phyloP scores from a whole-genome alignment of 2,329 filamentous ascomycete species.

The Lojkania enalia region DNA sequence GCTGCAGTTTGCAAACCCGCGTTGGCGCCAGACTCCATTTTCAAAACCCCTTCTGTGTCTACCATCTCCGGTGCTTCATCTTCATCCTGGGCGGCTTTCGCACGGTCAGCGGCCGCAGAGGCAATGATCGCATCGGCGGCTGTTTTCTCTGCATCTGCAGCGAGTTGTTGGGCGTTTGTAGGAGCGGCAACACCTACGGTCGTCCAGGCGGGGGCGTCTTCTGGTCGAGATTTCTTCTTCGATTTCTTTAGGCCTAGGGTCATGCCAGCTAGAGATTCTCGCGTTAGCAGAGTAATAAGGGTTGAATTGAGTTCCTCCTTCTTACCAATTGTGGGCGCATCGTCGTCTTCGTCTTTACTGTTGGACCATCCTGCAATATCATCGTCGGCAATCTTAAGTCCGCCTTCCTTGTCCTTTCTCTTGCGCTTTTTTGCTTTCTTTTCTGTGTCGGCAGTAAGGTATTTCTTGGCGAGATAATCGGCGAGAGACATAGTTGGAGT shows the following conservation, averaged over 20 bases:
- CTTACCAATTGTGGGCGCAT: slow-evolving; percentile 50
- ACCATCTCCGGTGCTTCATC: slow-evolving; percentile 46
- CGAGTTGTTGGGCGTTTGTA: slow-evolving; percentile 60
- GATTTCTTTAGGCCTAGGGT: slow-evolving; percentile 41
- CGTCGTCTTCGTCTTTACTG: slow-evolving; percentile 54
- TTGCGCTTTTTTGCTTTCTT: slow-evolving; percentile 60
- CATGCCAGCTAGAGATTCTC: slow-evolving; percentile 40
- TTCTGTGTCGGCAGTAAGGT: slow-evolving; percentile 69
- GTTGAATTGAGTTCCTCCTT: slow-evolving; percentile 2
- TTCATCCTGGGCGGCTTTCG: slow-evolving; percentile 52
- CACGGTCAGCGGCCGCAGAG: slow-evolving; percentile 67
- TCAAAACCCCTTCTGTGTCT: slow-evolving; percentile 45
- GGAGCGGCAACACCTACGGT: slow-evolving; percentile 61
- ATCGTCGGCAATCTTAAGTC: slow-evolving; percentile 57
- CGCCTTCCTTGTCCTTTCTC: slow-evolving; percentile 46
- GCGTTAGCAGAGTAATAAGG: slow-evolving; percentile 26
- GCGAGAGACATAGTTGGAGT: slow-evolving; percentile 64
- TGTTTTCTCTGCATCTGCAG: slow-evolving; percentile 65
- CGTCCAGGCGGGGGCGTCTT: slow-evolving; percentile 62
- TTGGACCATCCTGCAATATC: slow-evolving; percentile 57
- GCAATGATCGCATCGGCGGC: slow-evolving; percentile 80
- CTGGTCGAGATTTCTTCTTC: slow-evolving; percentile 64
- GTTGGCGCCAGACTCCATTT: slow-evolving; percentile 85
- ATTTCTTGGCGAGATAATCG: slow-evolving; percentile 87
- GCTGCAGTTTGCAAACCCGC: slow-evolving; percentile 85